phyloP scores from a whole-genome alignment of 257 asterid genomes.

The Misopates orontium region DNA sequence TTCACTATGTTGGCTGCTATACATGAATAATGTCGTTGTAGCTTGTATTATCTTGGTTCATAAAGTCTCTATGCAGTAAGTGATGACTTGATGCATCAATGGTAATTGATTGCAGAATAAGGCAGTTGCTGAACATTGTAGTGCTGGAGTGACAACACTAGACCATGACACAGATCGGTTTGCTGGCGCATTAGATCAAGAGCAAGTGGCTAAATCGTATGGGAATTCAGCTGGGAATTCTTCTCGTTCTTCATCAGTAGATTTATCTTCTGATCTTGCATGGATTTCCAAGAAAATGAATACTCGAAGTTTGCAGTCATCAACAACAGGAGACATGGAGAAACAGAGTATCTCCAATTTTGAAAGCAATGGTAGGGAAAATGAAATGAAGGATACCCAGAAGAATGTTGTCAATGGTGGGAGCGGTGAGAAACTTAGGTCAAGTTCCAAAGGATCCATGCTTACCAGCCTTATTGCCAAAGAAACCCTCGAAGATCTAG shows the following conservation, averaged over 20 bases:
- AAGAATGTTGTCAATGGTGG: slow-evolving; percentile 26
- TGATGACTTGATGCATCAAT: slow-evolving; percentile 24
- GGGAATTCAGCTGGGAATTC: slow-evolving; percentile 35
- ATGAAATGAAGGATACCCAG: slow-evolving; percentile 25
- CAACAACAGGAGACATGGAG: slow-evolving; percentile 34
- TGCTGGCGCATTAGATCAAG: slow-evolving; percentile 41
- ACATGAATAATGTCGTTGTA: not conserved
- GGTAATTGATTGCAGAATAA: slow-evolving; percentile 48
- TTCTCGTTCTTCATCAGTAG: slow-evolving; percentile 50
- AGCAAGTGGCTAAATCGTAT: slow-evolving; percentile 35
- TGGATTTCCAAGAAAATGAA: slow-evolving; percentile 52
- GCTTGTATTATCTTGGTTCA: too few relatives aligned
- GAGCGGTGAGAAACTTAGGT: slow-evolving; percentile 16
- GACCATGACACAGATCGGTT: slow-evolving; percentile 30
- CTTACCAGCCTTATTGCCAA: slow-evolving; percentile 21
- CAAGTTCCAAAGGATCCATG: slow-evolving; percentile 23
- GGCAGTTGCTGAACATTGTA: slow-evolving; percentile 35
- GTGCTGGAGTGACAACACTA: slow-evolving; percentile 36
- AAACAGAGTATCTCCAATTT: slow-evolving; percentile 21
- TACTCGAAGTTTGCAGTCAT: slow-evolving; percentile 33
- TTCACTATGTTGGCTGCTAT: not conserved
- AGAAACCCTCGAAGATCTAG: slow-evolving; percentile 23
- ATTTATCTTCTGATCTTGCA: slow-evolving; percentile 57
- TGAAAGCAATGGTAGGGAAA: slow-evolving; percentile 24
- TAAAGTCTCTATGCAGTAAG: slow-evolving; percentile 7